These are phyloP conservation scores for Cercospora sesami DNA, from an alignment of 2,329 filamentous ascomycete species.

Conservation along the genomic window DNA sequence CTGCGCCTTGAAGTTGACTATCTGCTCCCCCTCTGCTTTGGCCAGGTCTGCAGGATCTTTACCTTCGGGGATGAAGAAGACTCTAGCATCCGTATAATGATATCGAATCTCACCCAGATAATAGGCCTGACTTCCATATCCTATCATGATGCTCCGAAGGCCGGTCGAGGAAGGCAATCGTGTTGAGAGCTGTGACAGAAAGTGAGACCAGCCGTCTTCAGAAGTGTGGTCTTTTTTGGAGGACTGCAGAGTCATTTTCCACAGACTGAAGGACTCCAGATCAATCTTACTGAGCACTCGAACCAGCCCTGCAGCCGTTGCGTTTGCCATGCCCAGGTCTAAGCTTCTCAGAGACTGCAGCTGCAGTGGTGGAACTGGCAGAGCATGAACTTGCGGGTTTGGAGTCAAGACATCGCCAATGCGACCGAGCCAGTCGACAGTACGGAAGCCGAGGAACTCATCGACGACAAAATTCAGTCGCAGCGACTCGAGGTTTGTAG, in stretches of 20 bases:
- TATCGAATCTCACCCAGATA: background rate
- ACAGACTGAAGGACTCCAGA: slow-evolving; percentile 29
- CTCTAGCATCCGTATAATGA: background rate
- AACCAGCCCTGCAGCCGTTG: slow-evolving; percentile 12
- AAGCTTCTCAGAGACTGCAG: background rate
- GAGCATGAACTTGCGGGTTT: background rate
- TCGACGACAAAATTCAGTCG: slow-evolving; percentile 30
- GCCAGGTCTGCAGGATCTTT: slow-evolving; percentile 6
- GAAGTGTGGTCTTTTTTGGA: background rate
- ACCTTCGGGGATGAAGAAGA: slow-evolving; percentile 11
- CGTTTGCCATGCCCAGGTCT: slow-evolving; percentile 1
- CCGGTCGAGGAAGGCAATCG: background rate
- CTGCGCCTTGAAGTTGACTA: slow-evolving; percentile 8
- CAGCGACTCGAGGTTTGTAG: slow-evolving; percentile 23
- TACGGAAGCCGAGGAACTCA: slow-evolving; percentile 8
- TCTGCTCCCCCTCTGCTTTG: background rate
- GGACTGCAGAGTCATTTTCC: slow-evolving; percentile 21
- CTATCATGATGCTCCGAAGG: slow-evolving; percentile 15
- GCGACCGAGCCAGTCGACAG: slow-evolving; percentile 19
- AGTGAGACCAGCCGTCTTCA: slow-evolving; percentile 13
- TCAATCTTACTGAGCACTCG: slow-evolving; percentile 27
- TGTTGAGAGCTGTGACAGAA: slow-evolving; percentile 15
- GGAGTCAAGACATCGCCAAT: background rate
- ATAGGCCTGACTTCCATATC: slow-evolving; percentile 4
- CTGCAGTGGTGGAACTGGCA: background rate